phyloP scores from a whole-genome alignment of 345 rosid genomes.

The Geranium brycei region DNA sequence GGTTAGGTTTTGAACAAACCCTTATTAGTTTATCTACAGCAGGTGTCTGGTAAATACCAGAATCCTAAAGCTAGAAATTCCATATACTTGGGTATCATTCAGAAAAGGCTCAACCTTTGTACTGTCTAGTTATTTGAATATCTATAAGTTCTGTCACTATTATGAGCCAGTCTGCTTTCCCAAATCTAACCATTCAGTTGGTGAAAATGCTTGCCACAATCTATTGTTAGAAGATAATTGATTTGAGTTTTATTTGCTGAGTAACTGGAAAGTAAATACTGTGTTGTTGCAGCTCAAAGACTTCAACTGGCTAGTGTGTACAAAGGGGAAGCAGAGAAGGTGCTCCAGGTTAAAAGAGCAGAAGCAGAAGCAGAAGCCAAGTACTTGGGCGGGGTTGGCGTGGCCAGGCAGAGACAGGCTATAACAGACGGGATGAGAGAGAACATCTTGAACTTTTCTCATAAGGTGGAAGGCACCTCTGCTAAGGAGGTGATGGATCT shows the following conservation, averaged over 20 bases:
- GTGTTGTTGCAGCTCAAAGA: conserved; percentile 62
- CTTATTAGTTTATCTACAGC: too few species aligned
- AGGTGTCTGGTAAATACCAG: too few species aligned
- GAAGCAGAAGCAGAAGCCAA: conserved; percentile 96
- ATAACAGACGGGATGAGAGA: conserved; percentile 90
- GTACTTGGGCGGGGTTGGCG: conserved; percentile 92
- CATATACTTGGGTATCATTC: too few species aligned
- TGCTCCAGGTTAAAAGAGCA: conserved; percentile 73
- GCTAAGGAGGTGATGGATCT: conserved; percentile 97
- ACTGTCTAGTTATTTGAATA: too few species aligned
- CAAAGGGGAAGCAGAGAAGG: conserved; percentile 97
- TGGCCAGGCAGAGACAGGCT: conserved; percentile 96
- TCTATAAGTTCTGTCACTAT: too few species aligned
- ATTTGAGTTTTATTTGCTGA: background rate
- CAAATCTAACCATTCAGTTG: too few species aligned
- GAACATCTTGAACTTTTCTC: conserved; percentile 87
- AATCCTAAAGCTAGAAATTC: too few species aligned
- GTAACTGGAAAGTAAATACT: conserved; percentile 5
- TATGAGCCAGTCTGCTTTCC: too few species aligned
- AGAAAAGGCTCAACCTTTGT: too few species aligned
- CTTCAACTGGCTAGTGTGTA: conserved; percentile 97
- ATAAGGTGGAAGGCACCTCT: conserved; percentile 78
- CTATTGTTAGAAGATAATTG: background rate
- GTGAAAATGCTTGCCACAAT: background rate
- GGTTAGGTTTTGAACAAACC: too few species aligned